A percentile compares a stretch with the other conserved stretches of the same genome.
These are phyloP conservation scores for Ziziphus jujuba DNA, from an alignment of 306 rosid species.

Conservation along the genomic window DNA sequence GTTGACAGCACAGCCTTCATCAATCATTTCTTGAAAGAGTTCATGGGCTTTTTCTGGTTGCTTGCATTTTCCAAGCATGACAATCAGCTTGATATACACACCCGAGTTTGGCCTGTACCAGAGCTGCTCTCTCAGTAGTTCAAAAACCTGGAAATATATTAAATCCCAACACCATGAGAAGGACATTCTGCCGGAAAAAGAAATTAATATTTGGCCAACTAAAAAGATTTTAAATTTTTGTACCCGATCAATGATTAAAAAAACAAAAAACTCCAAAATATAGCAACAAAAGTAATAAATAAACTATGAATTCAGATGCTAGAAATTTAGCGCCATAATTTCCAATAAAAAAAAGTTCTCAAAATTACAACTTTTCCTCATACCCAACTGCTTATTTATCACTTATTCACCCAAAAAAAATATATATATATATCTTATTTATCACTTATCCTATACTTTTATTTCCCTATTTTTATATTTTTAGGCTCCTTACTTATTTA, in stretches of 20 bases:
- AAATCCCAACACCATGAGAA: slow-evolving; percentile 11
- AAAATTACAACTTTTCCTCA: no score
- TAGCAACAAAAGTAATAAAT: not conserved
- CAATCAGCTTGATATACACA: slow-evolving; percentile 76
- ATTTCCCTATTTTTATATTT: no score
- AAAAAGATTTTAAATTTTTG: not conserved
- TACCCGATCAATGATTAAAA: not conserved
- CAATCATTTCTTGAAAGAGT: slow-evolving; percentile 76
- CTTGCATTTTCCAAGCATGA: slow-evolving; percentile 96
- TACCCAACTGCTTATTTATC: no score
- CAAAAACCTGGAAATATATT: slow-evolving; percentile 65
- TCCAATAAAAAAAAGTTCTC: not conserved
- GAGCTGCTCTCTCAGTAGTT: slow-evolving; percentile 72
- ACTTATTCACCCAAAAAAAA: no score
- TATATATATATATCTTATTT: no score
- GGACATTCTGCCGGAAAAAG: slow-evolving; percentile 1
- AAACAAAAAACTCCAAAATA: not conserved
- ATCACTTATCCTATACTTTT: no score
- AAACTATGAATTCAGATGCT: not conserved
- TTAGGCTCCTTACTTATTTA: no score
- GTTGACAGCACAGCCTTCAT: slow-evolving; percentile 73
- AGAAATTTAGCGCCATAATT: not conserved
- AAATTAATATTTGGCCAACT: not conserved
- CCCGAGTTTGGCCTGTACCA: slow-evolving; percentile 83
- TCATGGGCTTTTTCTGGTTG: slow-evolving; percentile 80